These are phyloP conservation scores for Chalaropsis thielavioides DNA, from an alignment of 2,329 filamentous ascomycete genomes.

Conservation along the genomic window DNA sequence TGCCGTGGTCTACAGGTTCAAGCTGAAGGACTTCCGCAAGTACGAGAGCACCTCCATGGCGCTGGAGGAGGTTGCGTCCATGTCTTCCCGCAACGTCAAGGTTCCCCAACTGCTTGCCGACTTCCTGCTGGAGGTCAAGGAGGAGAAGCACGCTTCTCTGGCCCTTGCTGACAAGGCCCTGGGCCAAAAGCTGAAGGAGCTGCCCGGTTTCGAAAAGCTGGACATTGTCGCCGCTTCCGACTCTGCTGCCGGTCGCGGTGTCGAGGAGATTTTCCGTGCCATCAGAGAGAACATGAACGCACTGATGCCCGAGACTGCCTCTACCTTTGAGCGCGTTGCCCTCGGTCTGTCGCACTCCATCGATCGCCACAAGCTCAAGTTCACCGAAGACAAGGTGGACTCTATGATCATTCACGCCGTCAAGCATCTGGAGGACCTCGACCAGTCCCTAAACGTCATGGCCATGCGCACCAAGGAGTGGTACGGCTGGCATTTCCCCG, in stretches of 20 bases:
- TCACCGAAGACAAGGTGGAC: conserved; percentile 96
- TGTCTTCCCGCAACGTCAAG: conserved; percentile 68
- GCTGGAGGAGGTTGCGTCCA: conserved; percentile 73
- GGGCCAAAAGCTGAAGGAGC: conserved; percentile 78
- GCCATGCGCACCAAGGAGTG: conserved; percentile 99
- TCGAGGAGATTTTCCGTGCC: conserved; percentile 76
- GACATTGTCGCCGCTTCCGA: conserved; percentile 68
- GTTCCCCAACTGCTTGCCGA: conserved; percentile 73
- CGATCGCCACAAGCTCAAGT: conserved; percentile 95
- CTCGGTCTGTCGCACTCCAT: conserved; percentile 94
- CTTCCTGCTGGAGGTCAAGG: conserved; percentile 79
- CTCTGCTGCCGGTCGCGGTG: conserved; percentile 45
- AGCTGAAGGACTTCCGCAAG: conserved; percentile 94
- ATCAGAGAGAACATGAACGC: conserved; percentile 84
- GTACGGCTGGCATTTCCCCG: conserved; percentile 99
- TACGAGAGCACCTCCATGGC: conserved; percentile 88
- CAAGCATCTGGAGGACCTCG: conserved; percentile 81
- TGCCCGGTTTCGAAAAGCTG: conserved; percentile 74
- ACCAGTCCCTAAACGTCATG: conserved; percentile 98
- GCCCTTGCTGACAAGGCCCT: conserved; percentile 90
- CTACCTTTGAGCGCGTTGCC: conserved; percentile 86
- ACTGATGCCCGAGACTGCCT: conserved; percentile 71
- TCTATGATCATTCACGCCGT: conserved; percentile 99
- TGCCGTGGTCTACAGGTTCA: conserved; percentile 43
- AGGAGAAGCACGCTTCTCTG: conserved; percentile 92